phyloP scores from a whole-genome alignment of 768 basidiomycete species.

The Neoboletus brunneissimus region DNA sequence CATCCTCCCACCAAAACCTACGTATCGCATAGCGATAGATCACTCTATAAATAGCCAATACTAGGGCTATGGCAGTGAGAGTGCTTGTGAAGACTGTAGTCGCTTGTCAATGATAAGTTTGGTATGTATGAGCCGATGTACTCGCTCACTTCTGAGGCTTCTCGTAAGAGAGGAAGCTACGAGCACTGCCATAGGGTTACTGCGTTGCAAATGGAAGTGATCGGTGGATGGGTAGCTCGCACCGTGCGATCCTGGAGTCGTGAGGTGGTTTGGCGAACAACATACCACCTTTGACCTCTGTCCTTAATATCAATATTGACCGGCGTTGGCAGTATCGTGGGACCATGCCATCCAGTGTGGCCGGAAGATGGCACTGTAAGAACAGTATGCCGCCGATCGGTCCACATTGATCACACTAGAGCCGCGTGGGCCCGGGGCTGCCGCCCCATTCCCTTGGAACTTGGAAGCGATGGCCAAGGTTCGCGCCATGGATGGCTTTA shows the following conservation, averaged over 20 bases:
- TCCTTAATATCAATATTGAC: not conserved
- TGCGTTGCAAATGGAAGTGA: not conserved
- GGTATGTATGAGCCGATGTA: not conserved
- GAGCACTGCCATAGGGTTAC: not conserved
- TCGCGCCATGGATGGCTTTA: not conserved
- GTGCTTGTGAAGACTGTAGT: slow-evolving; percentile 8
- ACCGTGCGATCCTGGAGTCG: not conserved
- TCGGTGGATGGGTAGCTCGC: not conserved
- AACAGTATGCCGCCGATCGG: not conserved
- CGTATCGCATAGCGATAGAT: not conserved
- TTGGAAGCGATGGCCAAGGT: not conserved
- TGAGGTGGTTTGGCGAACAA: not conserved
- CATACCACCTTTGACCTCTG: not conserved
- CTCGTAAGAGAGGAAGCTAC: not conserved
- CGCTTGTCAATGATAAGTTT: not conserved
- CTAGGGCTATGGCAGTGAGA: slow-evolving; percentile 2
- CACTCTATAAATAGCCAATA: slow-evolving; percentile 1
- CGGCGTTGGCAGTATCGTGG: not conserved
- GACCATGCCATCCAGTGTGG: slow-evolving; percentile 12
- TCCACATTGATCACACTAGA: not conserved
- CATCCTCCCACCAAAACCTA: slow-evolving; percentile 22
- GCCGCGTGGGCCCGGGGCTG: not conserved
- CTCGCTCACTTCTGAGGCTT: slow-evolving; percentile 13
- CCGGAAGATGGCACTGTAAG: not conserved
- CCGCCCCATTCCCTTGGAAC: not conserved